Base-by-base conservation (phyloP, 2,329 filamentous ascomycete genomes). In the Fonsecaea multimorphosa region DNA sequence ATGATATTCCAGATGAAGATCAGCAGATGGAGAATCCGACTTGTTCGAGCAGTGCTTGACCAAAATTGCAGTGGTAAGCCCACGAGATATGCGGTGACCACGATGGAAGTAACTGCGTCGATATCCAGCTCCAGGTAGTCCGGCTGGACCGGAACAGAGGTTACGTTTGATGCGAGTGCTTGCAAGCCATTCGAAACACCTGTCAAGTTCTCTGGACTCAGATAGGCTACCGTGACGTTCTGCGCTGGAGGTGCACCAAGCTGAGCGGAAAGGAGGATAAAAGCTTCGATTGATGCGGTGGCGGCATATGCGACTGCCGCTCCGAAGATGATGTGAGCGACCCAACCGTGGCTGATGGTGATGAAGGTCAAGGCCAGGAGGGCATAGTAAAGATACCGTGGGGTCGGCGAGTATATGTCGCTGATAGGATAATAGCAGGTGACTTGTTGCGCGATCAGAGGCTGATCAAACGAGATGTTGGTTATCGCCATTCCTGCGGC, bases 51-150 rank as follows among this genome's bases (percentile, higher is more conserved):
- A 3, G 72, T 66, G 2, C 74, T 72, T 1, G 75, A 77, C 75
- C 74, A 77, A 34, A 72, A 74, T 62, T 77, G 75, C 12, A 77
- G 58, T 1, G 75, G 75, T 3, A 77, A 64, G 40, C 77, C 76
- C 16, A 76, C 72, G 4, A 77, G 73, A 55, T 77, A 77, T 1
- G 73, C 74, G 1, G 75, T 76, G 24, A 77, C 69, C 3, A 77
- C 75, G 5, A 77, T 73, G 4, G 74, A 74, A n/a, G 74, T 69
- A 7, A 77, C 72, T 3, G 75, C 75, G 63, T 77, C 75, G 2
- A 71, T 70, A 38, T 77, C 75, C 1, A 77, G 68, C 36, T 77
- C 75, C 5, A 75, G 53, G 2, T 75, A 71, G 5, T 68, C 74
- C 0, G 75, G 75, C n/a, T 70, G 70, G 12, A 77, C n/a, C 7